phyloP scores from a whole-genome alignment of 768 basidiomycete species.

The Calvatia gigantea region DNA sequence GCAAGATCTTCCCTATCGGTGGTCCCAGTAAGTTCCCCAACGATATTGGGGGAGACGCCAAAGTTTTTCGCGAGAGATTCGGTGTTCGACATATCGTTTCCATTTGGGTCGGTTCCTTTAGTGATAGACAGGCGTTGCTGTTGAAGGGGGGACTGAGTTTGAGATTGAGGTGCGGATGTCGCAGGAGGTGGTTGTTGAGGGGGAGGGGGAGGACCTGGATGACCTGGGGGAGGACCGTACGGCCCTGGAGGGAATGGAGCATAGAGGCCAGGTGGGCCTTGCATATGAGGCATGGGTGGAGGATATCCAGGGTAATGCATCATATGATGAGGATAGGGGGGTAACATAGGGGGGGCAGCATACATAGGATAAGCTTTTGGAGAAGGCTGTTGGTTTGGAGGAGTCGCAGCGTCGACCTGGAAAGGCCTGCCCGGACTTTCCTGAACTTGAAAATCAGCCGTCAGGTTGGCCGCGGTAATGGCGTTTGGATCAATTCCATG shows the following conservation, averaged over 20 bases:
- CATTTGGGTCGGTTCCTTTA: conserved; percentile 76
- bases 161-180: conserved; percentile 1
- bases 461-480: conserved; percentile 22
- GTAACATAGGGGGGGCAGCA: conserved; percentile 30
- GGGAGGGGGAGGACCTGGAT: conserved; percentile 22
- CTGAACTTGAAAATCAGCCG: conserved; percentile 31
- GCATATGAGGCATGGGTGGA: conserved; percentile 27
- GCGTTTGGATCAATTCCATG: conserved; percentile 59
- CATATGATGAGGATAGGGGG: conserved; percentile 40
- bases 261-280: conserved; percentile 41
- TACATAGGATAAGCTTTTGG: conserved; percentile 36
- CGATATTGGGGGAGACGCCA: conserved; percentile 71
- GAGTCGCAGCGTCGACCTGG: conserved; percentile 28
- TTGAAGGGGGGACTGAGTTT: not conserved
- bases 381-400: conserved; percentile 19
- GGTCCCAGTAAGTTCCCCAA: conserved; percentile 48
- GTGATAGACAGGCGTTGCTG: conserved; percentile 19
- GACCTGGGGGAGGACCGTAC: conserved; percentile 29
- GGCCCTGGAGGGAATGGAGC: conserved; percentile 58
- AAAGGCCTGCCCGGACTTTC: conserved; percentile 23
- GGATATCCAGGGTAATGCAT: conserved; percentile 26
- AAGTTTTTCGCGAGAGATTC: conserved; percentile 76
- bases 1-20: conserved; percentile 72
- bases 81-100: conserved; percentile 74
- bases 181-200: conserved; percentile 18